Conservation (phyloP, 306 rosid genomes). For the Castanopsis chinensis region DNA sequence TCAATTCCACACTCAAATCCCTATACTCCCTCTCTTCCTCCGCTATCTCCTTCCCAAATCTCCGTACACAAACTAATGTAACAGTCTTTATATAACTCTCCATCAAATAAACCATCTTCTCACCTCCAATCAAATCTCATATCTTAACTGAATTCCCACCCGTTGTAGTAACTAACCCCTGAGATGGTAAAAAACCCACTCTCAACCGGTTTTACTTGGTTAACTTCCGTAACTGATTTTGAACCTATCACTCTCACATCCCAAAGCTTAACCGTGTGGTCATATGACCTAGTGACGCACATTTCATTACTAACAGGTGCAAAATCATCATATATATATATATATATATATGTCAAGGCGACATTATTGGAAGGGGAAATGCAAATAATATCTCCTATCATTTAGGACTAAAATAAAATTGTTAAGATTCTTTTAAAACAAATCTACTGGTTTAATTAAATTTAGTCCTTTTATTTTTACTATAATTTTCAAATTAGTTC, state of each 20-base stretch:
- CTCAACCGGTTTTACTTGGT: constrained; percentile 79
- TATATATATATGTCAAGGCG: no score
- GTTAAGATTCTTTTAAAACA: no score
- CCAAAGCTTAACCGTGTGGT: constrained; percentile 84
- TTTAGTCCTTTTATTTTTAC: no score
- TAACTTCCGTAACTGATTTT: constrained; percentile 40
- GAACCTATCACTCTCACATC: constrained; percentile 63
- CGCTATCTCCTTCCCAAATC: constrained; percentile 36
- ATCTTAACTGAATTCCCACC: constrained; percentile 80
- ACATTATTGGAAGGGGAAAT: no score
- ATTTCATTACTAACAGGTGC: constrained; percentile 55
- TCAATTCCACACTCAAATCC: constrained; percentile 79
- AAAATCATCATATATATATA: constrained; percentile 48
- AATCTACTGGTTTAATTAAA: no score
- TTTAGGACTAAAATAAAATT: no score
- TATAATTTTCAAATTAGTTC: no score
- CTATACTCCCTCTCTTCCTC: constrained; percentile 59
- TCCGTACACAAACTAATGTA: constrained; percentile 65
- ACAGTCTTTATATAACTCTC: constrained; percentile 93
- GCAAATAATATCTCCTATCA: no score
- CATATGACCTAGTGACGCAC: constrained; percentile 81
- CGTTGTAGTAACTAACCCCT: constrained; percentile 75
- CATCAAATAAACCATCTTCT: constrained; percentile 66
- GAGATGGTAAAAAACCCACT: constrained; percentile 67
- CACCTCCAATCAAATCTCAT: constrained; percentile 92